Evolutionary conservation across 345 rosid genomes (phyloP), one percentile per base, ranked within the genome.

Genomic region (Mallotus nudiflorus): DNA sequence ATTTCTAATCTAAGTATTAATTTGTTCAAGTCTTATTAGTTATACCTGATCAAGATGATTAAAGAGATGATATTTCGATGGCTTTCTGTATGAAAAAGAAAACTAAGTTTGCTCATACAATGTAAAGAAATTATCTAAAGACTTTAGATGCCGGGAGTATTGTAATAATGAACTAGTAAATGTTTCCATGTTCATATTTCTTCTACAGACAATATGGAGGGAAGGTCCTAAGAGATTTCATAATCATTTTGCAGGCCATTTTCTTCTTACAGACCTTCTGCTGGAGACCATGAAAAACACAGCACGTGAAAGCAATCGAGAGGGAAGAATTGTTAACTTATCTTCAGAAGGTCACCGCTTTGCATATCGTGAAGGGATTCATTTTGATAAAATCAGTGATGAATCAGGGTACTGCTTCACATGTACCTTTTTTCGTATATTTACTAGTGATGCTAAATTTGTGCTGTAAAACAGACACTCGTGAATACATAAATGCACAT

Each of bases 241-340:
- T 15, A 29, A 24, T 50, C 28, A 42, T 81, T 31, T 70, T 73
- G 71, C 82, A 77, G 87, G 89, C 16, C 89, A 83, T 69, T 86
- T 86, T 78, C 85, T 86, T 69, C 67, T 86, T 66, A 80, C 85
- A 22, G 75, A 78, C 52, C 87, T 83, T 37, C 56, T 78, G 68
- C 27, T 82, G 59, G 89, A 86, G 28, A 80, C 69, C 19, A 83
- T 83, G 85, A 86, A 83, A 66, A 74, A 64, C 20, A 80, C 89
- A 22, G 77, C 85, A 3, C 56, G 27, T 71, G 73, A 74, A 67
- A 86, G 77, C 61, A 58, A 67, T 27, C 72, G 29, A 29, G 85
- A 83, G 59, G 89, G 87, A 66, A 76, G 89, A 79, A 86, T 86
- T 48, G 79, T 85, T 48, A 83, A 64, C 49, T 29, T 82, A 44